phyloP scores from a whole-genome alignment of 257 asterid species.

The Solanum chilense region DNA sequence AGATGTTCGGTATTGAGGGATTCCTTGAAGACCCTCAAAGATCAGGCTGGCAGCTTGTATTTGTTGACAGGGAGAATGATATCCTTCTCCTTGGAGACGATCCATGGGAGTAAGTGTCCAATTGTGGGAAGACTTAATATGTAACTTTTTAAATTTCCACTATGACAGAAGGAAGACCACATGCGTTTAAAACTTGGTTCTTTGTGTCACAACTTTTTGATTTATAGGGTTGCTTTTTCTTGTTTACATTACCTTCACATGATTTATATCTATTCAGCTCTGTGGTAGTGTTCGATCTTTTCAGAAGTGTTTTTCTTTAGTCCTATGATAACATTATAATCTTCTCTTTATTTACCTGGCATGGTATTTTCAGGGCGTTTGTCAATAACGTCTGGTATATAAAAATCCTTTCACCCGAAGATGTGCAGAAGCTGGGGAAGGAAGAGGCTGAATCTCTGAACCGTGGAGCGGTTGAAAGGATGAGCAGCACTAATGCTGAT shows the following conservation, averaged over 20 bases:
- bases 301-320: background rate
- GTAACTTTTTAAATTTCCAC: background rate
- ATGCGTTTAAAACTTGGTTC: background rate
- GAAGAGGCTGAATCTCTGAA: conserved; percentile 52
- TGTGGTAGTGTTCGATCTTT: background rate
- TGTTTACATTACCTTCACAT: background rate
- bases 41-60: conserved; percentile 99
- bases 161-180: background rate
- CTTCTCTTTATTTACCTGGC: background rate
- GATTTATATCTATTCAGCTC: background rate
- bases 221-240: background rate
- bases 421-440: conserved; percentile 69
- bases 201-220: background rate
- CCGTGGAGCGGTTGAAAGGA: conserved; percentile 31
- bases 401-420: conserved; percentile 94
- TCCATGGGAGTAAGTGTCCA: conserved; percentile 86
- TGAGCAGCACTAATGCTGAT: conserved; percentile 20
- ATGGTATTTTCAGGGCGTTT: conserved; percentile 50
- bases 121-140: background rate
- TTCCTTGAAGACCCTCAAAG: conserved; percentile 95
- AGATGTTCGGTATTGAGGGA: conserved; percentile 87
- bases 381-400: conserved; percentile 92
- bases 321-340: background rate
- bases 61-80: conserved; percentile 98
- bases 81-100: conserved; percentile 99